Conservation (phyloP, 768 basidiomycete genomes). For the Holtermannia corniformis region DNA sequence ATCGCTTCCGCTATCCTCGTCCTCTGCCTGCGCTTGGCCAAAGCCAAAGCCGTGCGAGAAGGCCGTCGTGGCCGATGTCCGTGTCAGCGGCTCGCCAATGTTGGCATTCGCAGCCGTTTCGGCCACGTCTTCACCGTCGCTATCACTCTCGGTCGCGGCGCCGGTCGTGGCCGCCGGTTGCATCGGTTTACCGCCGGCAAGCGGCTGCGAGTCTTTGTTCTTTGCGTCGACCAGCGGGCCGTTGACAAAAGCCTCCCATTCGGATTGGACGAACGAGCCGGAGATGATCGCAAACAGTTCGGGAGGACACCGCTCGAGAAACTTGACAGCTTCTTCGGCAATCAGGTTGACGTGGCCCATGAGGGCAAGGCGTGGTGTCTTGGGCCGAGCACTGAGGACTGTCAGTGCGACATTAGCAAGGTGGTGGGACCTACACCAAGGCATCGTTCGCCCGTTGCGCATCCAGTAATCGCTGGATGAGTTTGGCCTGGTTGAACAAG, state of each 20-base stretch:
- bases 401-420: neutral
- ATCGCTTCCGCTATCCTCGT: slow-evolving; percentile 3
- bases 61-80: slow-evolving; percentile 23
- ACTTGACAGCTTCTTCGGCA: slow-evolving; percentile 84
- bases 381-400: slow-evolving; percentile 52
- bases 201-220: slow-evolving; percentile 61
- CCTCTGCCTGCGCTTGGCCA: slow-evolving; percentile 8
- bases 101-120: slow-evolving; percentile 5
- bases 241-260: slow-evolving; percentile 84
- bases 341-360: slow-evolving; percentile 97
- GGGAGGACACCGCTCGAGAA: slow-evolving; percentile 75
- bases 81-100: slow-evolving; percentile 31
- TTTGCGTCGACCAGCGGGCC: slow-evolving; percentile 80
- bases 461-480: slow-evolving; percentile 78
- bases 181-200: slow-evolving; percentile 55
- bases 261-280: slow-evolving; percentile 59
- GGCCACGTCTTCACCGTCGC: slow-evolving; percentile 11
- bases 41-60: slow-evolving; percentile 9
- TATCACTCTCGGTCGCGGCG: slow-evolving; percentile 18
- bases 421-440: slow-evolving; percentile 56
- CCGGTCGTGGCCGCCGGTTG: slow-evolving; percentile 9
- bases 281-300: slow-evolving; percentile 61
- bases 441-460: slow-evolving; percentile 71
- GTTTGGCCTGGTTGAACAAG: slow-evolving; percentile 72
- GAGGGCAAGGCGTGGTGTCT: slow-evolving; percentile 58